Evolutionary conservation across 1,139 yeast species (phyloP).

Genomic region (Diutina rugosa): DNA sequence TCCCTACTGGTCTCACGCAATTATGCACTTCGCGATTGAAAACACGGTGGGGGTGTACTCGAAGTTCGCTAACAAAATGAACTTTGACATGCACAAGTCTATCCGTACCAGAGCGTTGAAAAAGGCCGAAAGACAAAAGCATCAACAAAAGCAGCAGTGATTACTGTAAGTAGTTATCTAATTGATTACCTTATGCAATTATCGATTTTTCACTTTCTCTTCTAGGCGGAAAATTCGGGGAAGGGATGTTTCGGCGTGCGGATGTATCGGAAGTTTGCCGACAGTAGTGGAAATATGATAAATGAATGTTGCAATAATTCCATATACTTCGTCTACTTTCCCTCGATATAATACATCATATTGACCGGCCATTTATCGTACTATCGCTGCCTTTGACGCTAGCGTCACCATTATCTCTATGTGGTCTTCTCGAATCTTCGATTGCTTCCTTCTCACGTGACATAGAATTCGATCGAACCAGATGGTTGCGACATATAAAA

Average conservation of each 20-base stretch:
- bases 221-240: background rate
- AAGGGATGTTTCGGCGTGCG: background rate
- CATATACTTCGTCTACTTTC: background rate
- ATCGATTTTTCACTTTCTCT: background rate
- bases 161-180: background rate
- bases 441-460: background rate
- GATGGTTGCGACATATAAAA: background rate
- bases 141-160: background rate
- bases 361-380: no score
- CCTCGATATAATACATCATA: background rate
- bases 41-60: slow-evolving; percentile 75
- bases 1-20: slow-evolving; percentile 91
- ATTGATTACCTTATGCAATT: background rate
- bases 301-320: no score
- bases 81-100: slow-evolving; percentile 63
- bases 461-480: background rate
- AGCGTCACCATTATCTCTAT: background rate
- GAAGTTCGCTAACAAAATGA: slow-evolving; percentile 51
- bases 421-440: background rate
- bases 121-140: slow-evolving; percentile 30
- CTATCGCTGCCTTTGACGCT: no score
- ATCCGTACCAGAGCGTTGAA: slow-evolving; percentile 75
- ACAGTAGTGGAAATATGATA: background rate
- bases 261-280: background rate
- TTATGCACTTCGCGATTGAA: slow-evolving; percentile 78